phyloP scores from a whole-genome alignment of 768 basidiomycete species.

The Trametes maxima region DNA sequence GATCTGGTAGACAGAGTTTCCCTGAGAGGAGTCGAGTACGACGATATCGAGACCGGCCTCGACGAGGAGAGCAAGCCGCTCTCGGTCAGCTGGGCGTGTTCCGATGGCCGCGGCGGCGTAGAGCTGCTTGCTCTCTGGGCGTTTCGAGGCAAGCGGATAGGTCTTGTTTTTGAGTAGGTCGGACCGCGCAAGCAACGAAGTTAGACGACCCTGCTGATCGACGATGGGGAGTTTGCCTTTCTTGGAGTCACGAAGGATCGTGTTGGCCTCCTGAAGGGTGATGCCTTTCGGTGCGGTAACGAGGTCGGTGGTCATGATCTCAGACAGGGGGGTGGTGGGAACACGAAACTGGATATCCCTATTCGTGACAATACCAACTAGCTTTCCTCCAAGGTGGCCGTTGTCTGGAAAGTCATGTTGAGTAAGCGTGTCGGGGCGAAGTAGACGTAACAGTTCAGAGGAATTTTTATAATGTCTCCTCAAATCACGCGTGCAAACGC shows the following conservation, averaged over 20 bases:
- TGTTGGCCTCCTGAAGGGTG: conserved; percentile 89
- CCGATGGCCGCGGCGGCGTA: conserved; percentile 96
- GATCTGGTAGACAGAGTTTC: conserved; percentile 90
- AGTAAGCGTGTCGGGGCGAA: conserved; percentile 1
- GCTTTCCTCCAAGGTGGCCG: conserved; percentile 85
- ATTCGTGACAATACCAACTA: conserved; percentile 94
- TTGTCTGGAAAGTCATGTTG: conserved; percentile 55
- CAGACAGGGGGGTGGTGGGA: conserved; percentile 60
- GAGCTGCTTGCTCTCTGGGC: conserved; percentile 89
- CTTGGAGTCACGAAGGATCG: conserved; percentile 92
- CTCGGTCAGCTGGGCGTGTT: conserved; percentile 85
- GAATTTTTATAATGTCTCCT: conserved; percentile 46
- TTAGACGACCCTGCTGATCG: conserved; percentile 63
- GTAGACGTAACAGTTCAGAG: conserved; percentile 40
- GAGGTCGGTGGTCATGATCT: conserved; percentile 89
- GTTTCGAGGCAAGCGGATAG: conserved; percentile 92
- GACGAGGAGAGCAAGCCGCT: conserved; percentile 81
- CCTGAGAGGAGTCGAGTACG: conserved; percentile 94
- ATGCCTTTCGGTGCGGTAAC: conserved; percentile 89
- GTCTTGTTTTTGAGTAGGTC: conserved; percentile 98
- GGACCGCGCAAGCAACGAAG: conserved; percentile 90
- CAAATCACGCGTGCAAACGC: conserved; percentile 72
- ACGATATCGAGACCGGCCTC: conserved; percentile 96
- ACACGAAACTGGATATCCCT: conserved; percentile 95
- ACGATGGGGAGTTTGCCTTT: conserved; percentile 96